These are phyloP conservation scores for Botryococcus braunii DNA, from an alignment of 163 green algal species.

Conservation along the genomic window DNA sequence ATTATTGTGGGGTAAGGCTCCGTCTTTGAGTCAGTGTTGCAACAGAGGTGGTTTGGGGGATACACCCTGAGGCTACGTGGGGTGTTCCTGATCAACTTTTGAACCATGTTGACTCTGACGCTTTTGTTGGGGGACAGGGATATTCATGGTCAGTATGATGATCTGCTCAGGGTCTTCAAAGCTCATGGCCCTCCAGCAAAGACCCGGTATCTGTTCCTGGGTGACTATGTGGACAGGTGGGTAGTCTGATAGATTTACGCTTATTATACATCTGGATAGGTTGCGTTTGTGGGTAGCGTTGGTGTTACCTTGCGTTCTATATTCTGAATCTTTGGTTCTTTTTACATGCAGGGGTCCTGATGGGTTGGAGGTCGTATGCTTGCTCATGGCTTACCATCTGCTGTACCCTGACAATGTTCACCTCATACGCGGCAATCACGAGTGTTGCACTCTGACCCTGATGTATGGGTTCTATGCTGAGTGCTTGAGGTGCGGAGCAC, in stretches of 20 bases:
- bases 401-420: background rate
- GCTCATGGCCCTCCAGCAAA: background rate
- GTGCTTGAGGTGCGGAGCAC: background rate
- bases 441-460: background rate
- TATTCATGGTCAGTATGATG: background rate
- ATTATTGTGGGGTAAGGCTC: too few species aligned
- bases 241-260: background rate
- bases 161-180: background rate
- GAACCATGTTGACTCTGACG: too few species aligned
- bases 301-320: background rate
- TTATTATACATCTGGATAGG: background rate
- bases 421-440: background rate
- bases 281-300: background rate
- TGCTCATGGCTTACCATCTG: background rate
- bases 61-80: too few species aligned
- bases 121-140: too few species aligned
- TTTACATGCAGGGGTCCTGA: background rate
- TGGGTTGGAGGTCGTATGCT: background rate
- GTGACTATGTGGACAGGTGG: background rate
- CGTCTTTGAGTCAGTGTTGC: too few species aligned
- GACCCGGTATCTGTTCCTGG: slow-evolving; percentile 1
- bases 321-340: background rate
- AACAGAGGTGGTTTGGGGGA: too few species aligned
- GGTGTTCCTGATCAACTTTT: too few species aligned
- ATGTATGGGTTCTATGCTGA: slow-evolving; percentile 3